Evolutionary conservation across 2,329 filamentous ascomycete genomes (phyloP).

Genomic region (Xylaria sp.): DNA sequence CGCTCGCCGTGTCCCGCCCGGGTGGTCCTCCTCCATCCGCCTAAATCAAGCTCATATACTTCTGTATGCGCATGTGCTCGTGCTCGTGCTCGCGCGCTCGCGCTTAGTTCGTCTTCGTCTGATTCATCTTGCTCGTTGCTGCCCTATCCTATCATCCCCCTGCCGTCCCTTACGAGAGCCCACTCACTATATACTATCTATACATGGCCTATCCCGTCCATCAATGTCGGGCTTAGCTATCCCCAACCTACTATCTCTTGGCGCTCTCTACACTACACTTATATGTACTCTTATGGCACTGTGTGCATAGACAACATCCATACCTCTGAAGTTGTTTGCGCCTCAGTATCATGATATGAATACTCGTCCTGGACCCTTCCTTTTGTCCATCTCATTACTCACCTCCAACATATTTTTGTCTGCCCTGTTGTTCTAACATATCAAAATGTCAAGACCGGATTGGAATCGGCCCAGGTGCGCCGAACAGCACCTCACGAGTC

Average conservation of each 20-base stretch:
- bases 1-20: conserved; percentile 25
- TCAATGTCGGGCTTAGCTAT: conserved; percentile 28
- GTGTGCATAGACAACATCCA: conserved; percentile 2
- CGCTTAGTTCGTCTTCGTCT: conserved; percentile 12
- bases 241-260: conserved; percentile 27
- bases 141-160: conserved; percentile 3
- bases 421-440: conserved; percentile 40
- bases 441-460: conserved; percentile 45
- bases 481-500: conserved; percentile 38
- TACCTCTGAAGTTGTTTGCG: conserved; percentile 20
- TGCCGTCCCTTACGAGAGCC: conserved; percentile 19
- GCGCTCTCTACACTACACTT: conserved; percentile 7
- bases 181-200: conserved; percentile 19
- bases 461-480: conserved; percentile 35
- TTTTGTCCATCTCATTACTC: conserved; percentile 7
- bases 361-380: conserved; percentile 23
- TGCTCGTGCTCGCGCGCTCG: conserved; percentile 26
- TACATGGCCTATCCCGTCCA: conserved; percentile 14
- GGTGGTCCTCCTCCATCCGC: conserved; percentile 31
- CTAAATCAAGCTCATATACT: conserved; percentile 31
- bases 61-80: conserved; percentile 25
- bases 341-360: conserved; percentile 28
- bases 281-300: conserved; percentile 1
- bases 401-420: conserved; percentile 1
- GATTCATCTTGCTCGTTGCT: conserved; percentile 12